These are phyloP conservation scores for Boletus tylopilopsis DNA, from an alignment of 768 basidiomycete genomes.

Conservation along the genomic window DNA sequence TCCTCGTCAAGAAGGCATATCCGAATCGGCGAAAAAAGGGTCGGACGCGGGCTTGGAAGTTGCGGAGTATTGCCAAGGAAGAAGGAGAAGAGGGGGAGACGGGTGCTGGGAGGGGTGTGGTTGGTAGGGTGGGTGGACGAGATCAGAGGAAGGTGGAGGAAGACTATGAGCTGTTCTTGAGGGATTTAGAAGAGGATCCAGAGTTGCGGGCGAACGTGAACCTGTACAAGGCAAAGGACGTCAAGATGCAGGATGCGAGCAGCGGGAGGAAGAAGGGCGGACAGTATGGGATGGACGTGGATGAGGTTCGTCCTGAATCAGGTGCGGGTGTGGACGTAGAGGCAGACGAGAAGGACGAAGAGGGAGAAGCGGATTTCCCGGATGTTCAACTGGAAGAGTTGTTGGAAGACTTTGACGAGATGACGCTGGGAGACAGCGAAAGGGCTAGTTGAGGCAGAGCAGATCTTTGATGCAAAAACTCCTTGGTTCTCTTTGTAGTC, in stretches of 20 bases:
- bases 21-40: conserved; percentile 91
- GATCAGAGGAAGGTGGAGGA: conserved; percentile 92
- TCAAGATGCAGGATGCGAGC: conserved; percentile 45
- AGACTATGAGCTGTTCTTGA: conserved; percentile 95
- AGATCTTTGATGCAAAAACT: too few species aligned
- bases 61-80: conserved; percentile 91
- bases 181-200: conserved; percentile 91
- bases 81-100: conserved; percentile 84
- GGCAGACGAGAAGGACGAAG: conserved; percentile 41
- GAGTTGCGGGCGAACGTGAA: conserved; percentile 87
- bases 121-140: conserved; percentile 84
- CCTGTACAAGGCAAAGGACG: conserved; percentile 70
- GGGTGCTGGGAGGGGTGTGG: conserved; percentile 74
- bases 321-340: conserved; percentile 20
- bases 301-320: conserved; percentile 38
- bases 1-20: conserved; percentile 94
- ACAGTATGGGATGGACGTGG: conserved; percentile 61
- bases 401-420: conserved; percentile 87
- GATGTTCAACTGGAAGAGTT: conserved; percentile 82
- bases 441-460: conserved; percentile 12
- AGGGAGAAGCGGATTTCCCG: conserved; percentile 84
- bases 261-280: conserved; percentile 21
- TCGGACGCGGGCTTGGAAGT: conserved; percentile 78
- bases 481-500: not conserved
- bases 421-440: conserved; percentile 61